Evolutionary conservation across 768 basidiomycete genomes (phyloP), one percentile per base, ranked within the genome.

Genomic region (Clathrus columnatus): DNA sequence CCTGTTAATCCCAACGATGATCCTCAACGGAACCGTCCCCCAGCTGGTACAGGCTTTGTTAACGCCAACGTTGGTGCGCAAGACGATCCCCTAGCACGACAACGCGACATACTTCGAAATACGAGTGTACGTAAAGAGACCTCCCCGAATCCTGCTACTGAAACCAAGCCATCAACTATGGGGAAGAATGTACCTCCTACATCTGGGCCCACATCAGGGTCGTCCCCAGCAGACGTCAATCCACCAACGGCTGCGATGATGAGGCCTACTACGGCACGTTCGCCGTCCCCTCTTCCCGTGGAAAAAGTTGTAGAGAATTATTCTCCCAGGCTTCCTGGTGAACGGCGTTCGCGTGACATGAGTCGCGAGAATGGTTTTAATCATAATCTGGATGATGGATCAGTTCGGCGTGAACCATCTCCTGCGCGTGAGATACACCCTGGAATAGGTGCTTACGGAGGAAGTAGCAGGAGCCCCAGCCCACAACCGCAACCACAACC

Each of bases 251-350:
- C 87, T 1, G 85, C 76, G 7, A 81, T 92, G 65, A 89, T 87
- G 80, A 78, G 82, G 47, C 83, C 87, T 6, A 83, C 81, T 16
- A 70, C 69, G 5, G 50, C 44, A 26, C 50, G 56, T 17, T 51
- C 62, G 1, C 41, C 74, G 0, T 65, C 69, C 3, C 70, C 73
- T 27, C 69, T 82, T n/a, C 74, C 79, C 0, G 81, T 91, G 17
- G 83, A 87, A 54, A 80, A 82, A n/a, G 83, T 91, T 7, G 68
- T 91, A 16, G 73, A 74, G 0, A 77, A 82, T 60, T 97, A 97
- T 64, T 80, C 84, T 24, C 91, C 92, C 63, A 80, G 85, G 1
- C 79, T 97, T 65, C 94, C 93, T 6, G 93, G 91, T 3, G 94
- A 96, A 66, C 73, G 79, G 49, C 50, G 67, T 57, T 51, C 70